These are phyloP conservation scores for Diaporthe vaccinii DNA, from an alignment of 2,329 filamentous ascomycete genomes.

Conservation along the genomic window DNA sequence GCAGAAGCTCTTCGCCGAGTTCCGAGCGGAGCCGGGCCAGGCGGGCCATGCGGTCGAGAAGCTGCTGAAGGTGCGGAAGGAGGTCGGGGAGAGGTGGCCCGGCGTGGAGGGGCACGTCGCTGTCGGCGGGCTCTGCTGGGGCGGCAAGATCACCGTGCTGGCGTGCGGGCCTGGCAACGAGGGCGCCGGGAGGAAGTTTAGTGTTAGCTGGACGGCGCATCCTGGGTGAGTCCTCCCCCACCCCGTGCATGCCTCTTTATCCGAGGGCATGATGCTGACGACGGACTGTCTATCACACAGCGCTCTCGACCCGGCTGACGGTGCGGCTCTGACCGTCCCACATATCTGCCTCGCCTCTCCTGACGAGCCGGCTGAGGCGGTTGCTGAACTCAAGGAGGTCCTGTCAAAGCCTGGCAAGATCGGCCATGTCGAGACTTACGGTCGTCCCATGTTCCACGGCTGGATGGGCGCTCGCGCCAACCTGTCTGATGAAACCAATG, in stretches of 20 bases:
- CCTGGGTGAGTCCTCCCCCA: slow-evolving; percentile 44
- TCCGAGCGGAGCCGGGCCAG: slow-evolving; percentile 50
- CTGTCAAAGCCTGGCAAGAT: slow-evolving; percentile 56
- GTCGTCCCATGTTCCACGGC: slow-evolving; percentile 64
- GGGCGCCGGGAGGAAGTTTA: slow-evolving; percentile 53
- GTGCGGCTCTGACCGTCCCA: slow-evolving; percentile 58
- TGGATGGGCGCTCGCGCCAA: slow-evolving; percentile 70
- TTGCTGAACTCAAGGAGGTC: slow-evolving; percentile 58
- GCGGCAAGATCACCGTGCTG: slow-evolving; percentile 57
- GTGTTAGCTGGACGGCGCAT: slow-evolving; percentile 51
- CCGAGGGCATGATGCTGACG: neutral
- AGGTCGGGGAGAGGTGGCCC: slow-evolving; percentile 51
- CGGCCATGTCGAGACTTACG: slow-evolving; percentile 63
- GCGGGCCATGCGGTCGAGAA: slow-evolving; percentile 47
- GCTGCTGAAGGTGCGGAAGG: slow-evolving; percentile 50
- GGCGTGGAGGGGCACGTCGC: slow-evolving; percentile 56
- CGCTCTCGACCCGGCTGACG: slow-evolving; percentile 56
- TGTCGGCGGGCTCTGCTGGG: slow-evolving; percentile 64
- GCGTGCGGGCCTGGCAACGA: slow-evolving; percentile 53
- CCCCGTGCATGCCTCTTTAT: neutral
- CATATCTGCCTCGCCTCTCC: slow-evolving; percentile 65
- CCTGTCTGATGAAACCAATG: slow-evolving; percentile 58
- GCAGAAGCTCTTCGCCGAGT: slow-evolving; percentile 49
- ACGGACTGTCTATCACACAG: slow-evolving; percentile 43
- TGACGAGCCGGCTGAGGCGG: slow-evolving; percentile 59